A percentile compares a stretch with the other conserved stretches of the same genome.
Conservation (phyloP, 2,329 filamentous ascomycete genomes). For the Curvularia hawaiiensis region DNA sequence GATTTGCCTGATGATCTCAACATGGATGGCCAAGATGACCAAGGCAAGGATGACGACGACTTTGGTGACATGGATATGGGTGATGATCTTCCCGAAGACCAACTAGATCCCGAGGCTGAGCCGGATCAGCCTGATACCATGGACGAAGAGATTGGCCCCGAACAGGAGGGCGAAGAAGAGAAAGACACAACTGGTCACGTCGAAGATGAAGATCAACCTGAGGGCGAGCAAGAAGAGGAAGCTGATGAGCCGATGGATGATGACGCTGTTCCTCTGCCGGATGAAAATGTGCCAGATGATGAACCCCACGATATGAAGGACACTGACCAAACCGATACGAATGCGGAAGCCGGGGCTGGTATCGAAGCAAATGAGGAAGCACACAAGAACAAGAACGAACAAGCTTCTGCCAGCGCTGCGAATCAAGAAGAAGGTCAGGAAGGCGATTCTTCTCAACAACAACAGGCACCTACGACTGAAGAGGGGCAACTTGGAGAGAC, state of each 20-base stretch:
- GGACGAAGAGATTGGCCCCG: slow-evolving; percentile 41
- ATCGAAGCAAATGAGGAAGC: slow-evolving; percentile 65
- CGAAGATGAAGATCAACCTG: slow-evolving; percentile 50
- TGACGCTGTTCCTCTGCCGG: slow-evolving; percentile 44
- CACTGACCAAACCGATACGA: slow-evolving; percentile 55
- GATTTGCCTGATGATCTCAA: slow-evolving; percentile 90
- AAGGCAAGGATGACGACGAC: slow-evolving; percentile 58
- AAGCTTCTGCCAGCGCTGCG: slow-evolving; percentile 60
- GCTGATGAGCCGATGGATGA: slow-evolving; percentile 55
- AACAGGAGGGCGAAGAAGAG: slow-evolving; percentile 43
- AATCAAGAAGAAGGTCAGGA: slow-evolving; percentile 70
- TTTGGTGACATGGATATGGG: slow-evolving; percentile 45
- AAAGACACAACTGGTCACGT: slow-evolving; percentile 43
- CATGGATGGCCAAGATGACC: slow-evolving; percentile 69
- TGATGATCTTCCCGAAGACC: slow-evolving; percentile 42
- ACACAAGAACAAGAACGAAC: slow-evolving; percentile 62
- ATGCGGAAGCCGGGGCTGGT: slow-evolving; percentile 67
- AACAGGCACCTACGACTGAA: slow-evolving; percentile 67
- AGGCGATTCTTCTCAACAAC: slow-evolving; percentile 67
- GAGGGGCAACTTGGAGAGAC: slow-evolving; percentile 58
- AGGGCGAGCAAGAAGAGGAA: slow-evolving; percentile 53
- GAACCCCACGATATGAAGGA: slow-evolving; percentile 54
- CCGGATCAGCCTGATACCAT: slow-evolving; percentile 37
- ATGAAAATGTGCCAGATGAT: slow-evolving; percentile 59
- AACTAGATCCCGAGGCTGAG: slow-evolving; percentile 40